phyloP scores from a whole-genome alignment of 2,329 filamentous ascomycete genomes.

The Cladosporium sp. region DNA sequence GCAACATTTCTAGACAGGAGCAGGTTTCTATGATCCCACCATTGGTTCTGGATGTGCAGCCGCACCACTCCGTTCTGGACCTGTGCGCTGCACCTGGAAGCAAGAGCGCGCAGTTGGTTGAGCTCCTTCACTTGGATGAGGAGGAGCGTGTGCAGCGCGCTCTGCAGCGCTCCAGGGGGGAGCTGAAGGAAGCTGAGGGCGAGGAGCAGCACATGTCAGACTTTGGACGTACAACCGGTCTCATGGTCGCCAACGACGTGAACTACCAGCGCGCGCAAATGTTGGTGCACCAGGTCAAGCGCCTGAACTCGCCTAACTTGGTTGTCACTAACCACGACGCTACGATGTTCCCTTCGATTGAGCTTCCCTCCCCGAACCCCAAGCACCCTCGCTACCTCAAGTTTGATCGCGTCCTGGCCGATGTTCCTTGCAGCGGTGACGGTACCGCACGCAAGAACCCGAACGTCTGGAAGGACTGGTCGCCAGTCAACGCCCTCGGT shows the following conservation, averaged over 20 bases:
- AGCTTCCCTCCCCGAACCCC: slow-evolving; percentile 62
- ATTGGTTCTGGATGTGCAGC: slow-evolving; percentile 82
- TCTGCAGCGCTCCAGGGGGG: slow-evolving; percentile 55
- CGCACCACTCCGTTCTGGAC: slow-evolving; percentile 90
- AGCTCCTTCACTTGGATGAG: slow-evolving; percentile 90
- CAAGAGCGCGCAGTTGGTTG: slow-evolving; percentile 92
- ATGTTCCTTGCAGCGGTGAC: slow-evolving; percentile 95
- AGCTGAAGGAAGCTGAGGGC: slow-evolving; percentile 24
- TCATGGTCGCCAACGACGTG: slow-evolving; percentile 92
- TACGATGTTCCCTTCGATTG: slow-evolving; percentile 89
- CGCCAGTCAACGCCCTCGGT: slow-evolving; percentile 78
- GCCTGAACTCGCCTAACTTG: slow-evolving; percentile 91
- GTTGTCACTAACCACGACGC: slow-evolving; percentile 98
- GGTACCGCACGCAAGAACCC: slow-evolving; percentile 91
- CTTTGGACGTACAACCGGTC: slow-evolving; percentile 80
- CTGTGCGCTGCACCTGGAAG: slow-evolving; percentile 96
- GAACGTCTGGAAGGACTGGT: slow-evolving; percentile 94
- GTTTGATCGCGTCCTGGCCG: slow-evolving; percentile 92
- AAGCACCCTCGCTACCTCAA: slow-evolving; percentile 69
- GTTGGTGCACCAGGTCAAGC: slow-evolving; percentile 96
- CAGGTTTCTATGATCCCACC: slow-evolving; percentile 99
- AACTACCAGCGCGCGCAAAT: slow-evolving; percentile 97
- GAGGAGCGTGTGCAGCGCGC: slow-evolving; percentile 77
- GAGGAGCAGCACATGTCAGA: slow-evolving; percentile 56
- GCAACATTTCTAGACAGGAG: slow-evolving; percentile 96